Evolutionary conservation across 345 rosid genomes (phyloP).

Genomic region (Viola odorata): DNA sequence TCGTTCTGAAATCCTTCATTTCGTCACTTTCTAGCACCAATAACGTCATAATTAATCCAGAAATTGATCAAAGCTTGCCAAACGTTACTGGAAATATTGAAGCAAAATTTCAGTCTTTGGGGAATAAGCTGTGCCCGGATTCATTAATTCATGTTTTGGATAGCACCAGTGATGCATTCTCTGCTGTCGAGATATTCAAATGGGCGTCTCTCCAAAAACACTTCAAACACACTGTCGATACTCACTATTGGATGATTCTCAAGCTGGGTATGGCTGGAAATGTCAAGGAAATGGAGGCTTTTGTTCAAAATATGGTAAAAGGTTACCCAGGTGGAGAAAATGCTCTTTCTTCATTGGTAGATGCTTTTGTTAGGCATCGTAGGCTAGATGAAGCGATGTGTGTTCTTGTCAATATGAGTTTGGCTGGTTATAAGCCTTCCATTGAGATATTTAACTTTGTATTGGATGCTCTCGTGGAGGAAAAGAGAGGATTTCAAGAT

Average conservation of each 20-base stretch:
- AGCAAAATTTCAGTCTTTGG: constrained; percentile 29
- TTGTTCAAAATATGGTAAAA: constrained; percentile 36
- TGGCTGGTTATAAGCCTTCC: constrained; percentile 31
- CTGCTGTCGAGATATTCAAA: constrained; percentile 46
- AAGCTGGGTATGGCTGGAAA: constrained; percentile 49
- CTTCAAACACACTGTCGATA: constrained; percentile 41
- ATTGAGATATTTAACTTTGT: constrained; percentile 33
- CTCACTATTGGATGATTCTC: constrained; percentile 39
- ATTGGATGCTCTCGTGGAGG: constrained; percentile 35
- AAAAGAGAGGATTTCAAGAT: constrained; percentile 33
- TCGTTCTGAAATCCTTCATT: constrained; percentile 18
- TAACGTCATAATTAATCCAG: constrained; percentile 14
- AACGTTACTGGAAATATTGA: constrained; percentile 22
- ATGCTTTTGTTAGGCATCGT: constrained; percentile 27
- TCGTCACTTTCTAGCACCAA: constrained; percentile 33
- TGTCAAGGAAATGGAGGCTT: constrained; percentile 30
- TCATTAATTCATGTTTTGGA: constrained; percentile 35
- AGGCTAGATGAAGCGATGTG: constrained; percentile 34
- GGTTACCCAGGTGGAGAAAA: constrained; percentile 27
- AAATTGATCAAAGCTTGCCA: constrained; percentile 14
- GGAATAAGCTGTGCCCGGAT: constrained; percentile 33
- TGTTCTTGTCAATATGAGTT: constrained; percentile 34
- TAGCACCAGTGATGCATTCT: constrained; percentile 25
- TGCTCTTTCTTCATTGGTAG: constrained; percentile 32
- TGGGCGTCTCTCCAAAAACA: constrained; percentile 42